Percentiles rank a stretch among this genome's conserved stretches.
Evolutionary conservation across 2,329 filamentous ascomycete genomes (phyloP).

Genomic region (Exophiala xenobiotica): DNA sequence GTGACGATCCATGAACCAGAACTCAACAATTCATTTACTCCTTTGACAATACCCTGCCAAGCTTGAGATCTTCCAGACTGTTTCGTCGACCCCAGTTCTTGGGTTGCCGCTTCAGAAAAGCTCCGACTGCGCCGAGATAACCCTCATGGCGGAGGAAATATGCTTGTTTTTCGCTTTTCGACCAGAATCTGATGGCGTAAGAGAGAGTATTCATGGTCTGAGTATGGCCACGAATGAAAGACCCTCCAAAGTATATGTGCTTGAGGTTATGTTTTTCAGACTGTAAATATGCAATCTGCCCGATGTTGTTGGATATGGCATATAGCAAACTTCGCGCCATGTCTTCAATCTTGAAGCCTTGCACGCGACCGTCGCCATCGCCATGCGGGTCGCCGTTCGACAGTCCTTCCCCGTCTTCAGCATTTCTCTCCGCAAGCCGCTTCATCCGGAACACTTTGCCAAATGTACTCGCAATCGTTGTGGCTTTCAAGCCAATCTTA

Average conservation of each 20-base stretch:
- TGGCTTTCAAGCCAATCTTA: slow-evolving; percentile 94
- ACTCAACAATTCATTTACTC: slow-evolving; percentile 21
- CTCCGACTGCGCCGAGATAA: slow-evolving; percentile 89
- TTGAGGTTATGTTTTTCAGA: slow-evolving; percentile 89
- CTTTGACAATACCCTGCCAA: slow-evolving; percentile 24
- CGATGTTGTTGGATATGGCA: slow-evolving; percentile 62
- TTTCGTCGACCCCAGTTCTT: slow-evolving; percentile 84
- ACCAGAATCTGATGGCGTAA: slow-evolving; percentile 98
- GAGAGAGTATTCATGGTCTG: slow-evolving; percentile 98
- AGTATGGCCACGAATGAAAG: slow-evolving; percentile 91
- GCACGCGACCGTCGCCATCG: slow-evolving; percentile 38
- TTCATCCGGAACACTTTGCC: slow-evolving; percentile 96
- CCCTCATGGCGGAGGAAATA: slow-evolving; percentile 96
- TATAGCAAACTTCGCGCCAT: slow-evolving; percentile 89
- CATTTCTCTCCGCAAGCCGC: slow-evolving; percentile 73
- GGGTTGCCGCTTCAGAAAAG: slow-evolving; percentile 88
- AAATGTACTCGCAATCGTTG: slow-evolving; percentile 92
- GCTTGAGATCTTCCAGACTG: slow-evolving; percentile 61
- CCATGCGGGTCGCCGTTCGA: slow-evolving; percentile 48
- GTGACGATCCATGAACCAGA: no score
- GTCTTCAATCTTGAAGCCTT: slow-evolving; percentile 73
- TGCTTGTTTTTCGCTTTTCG: slow-evolving; percentile 86
- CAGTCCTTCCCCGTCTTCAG: slow-evolving; percentile 68
- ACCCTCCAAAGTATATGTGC: slow-evolving; percentile 96
- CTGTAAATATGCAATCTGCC: slow-evolving; percentile 96